A percentile compares a stretch with the other conserved stretches of the same genome.
Evolutionary conservation across 495 filamentous ascomycete species (phyloP).

Genomic region (Xylaria flabelliformis): DNA sequence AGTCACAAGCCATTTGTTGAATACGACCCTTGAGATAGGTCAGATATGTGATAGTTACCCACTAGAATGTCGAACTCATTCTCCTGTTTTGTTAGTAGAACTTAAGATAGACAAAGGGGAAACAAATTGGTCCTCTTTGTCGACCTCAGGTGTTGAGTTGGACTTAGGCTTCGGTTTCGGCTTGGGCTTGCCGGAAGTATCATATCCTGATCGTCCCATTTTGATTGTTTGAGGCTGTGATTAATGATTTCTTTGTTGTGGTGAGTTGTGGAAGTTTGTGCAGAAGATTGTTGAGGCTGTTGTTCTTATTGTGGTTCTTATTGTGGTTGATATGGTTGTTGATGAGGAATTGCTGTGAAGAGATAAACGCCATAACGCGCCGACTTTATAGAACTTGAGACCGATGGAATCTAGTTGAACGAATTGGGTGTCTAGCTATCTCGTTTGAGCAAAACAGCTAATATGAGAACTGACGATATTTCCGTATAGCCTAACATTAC

Average conservation of each 20-base stretch:
- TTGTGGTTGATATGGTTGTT: no score
- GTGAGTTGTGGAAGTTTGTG: neutral
- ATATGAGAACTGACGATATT: neutral
- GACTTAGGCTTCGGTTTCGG: neutral
- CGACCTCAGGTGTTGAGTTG: neutral
- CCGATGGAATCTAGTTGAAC: neutral
- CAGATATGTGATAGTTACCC: neutral
- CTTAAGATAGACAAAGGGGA: no score
- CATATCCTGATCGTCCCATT: neutral
- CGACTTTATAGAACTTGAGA: neutral
- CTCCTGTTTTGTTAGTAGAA: no score
- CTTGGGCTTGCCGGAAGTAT: neutral
- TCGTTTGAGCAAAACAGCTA: neutral
- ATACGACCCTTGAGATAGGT: neutral
- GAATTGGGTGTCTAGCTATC: neutral
- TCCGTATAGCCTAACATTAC: neutral
- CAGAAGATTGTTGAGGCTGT: neutral
- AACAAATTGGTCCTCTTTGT: neutral
- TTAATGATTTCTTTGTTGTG: neutral
- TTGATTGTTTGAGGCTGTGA: neutral
- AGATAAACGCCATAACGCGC: neutral
- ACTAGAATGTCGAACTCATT: neutral
- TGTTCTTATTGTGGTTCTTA: neutral
- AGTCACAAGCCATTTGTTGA: no score
- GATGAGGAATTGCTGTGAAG: neutral